Base-by-base conservation (phyloP, 1,139 yeast genomes). In the Blastobotrys aristatus region DNA sequence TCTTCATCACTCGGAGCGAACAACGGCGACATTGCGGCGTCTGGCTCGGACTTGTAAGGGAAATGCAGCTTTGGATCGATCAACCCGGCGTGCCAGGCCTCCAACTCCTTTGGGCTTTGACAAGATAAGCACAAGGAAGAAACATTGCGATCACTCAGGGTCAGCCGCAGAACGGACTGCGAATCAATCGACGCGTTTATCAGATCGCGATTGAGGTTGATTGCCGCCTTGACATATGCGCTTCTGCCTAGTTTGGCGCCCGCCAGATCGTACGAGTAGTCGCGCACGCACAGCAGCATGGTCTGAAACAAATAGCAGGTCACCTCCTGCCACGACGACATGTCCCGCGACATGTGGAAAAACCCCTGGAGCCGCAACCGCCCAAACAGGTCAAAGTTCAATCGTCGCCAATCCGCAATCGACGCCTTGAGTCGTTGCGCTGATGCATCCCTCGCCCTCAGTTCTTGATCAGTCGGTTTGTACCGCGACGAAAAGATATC, bases 251-350 rank as follows among this genome's bases (percentile, higher is more conserved):
- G 33, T 31, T 21, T 48, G 37, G 27, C 48, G 22, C 30, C 35
- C 14, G 3, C 33, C 18, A 20, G 32, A 36, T 43, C 46, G 16
- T 20, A 46, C 17, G 46, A 33, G 29, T 42, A 50, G 14, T 48
- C 50, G 16, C 54, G 52, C 13, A 53, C 45, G 14, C 57, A 46
- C 18, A 58, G 40, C 11, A 58, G 49, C 32, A 53, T 50, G 13
- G 43, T 44, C 11, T 55, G 58, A 48, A 55, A 58, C 39, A 58
- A 31, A 34, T 55, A 58, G 43, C 62, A 58, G 17, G 54, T 53
- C 30, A 53, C 50, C 21, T 50, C 43, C 36, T 56, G 56, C 61
- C 61, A 56, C 5, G 52, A 34, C 16, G 43, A 29, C 38, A 46
- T 40, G 43, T 57, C 56, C 14, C 51, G 42, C 2, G 59, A 55